phyloP scores from a whole-genome alignment of 176 grass and related monocot genomes.

The Thinopyrum elongatum region DNA sequence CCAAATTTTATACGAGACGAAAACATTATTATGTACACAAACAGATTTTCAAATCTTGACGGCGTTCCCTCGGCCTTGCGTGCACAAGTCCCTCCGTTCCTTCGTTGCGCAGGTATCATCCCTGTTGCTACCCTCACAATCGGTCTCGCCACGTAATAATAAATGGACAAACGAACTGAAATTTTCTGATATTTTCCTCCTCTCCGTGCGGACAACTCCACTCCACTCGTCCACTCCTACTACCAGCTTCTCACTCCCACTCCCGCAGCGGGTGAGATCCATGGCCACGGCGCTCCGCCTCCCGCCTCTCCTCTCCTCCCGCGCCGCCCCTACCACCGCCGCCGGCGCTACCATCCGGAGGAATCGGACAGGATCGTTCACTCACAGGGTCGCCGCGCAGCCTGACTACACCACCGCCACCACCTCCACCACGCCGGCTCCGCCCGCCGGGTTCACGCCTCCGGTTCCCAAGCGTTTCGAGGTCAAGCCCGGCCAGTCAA shows the following conservation, averaged over 20 bases:
- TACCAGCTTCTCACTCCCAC: background rate
- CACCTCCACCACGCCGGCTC: background rate
- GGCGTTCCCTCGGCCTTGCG: too few relatives aligned
- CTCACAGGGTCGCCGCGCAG: slow-evolving; percentile 34
- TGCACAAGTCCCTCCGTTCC: too few relatives aligned
- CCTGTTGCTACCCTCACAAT: too few relatives aligned
- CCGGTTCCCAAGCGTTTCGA: slow-evolving; percentile 70
- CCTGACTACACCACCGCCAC: slow-evolving; percentile 33
- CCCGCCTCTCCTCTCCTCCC: slow-evolving; percentile 12
- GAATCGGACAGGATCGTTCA: background rate
- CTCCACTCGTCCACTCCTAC: background rate
- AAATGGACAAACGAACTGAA: background rate
- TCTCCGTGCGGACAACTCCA: background rate
- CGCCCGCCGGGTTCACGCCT: slow-evolving; percentile 59
- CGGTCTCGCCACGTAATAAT: too few relatives aligned
- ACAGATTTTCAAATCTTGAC: too few relatives aligned
- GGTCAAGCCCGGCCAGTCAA: slow-evolving; percentile 55
- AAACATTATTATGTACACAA: too few relatives aligned
- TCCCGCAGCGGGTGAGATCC: background rate
- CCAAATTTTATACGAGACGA: too few relatives aligned
- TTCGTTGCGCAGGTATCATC: too few relatives aligned
- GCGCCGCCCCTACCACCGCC: background rate
- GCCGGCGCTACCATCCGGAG: background rate
- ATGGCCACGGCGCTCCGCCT: slow-evolving; percentile 34
- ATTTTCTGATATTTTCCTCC: background rate